Percentiles rank a stretch among this genome's conserved stretches.
Evolutionary conservation across 306 rosid genomes (phyloP).

Genomic region (Sechiopsis laciniata): DNA sequence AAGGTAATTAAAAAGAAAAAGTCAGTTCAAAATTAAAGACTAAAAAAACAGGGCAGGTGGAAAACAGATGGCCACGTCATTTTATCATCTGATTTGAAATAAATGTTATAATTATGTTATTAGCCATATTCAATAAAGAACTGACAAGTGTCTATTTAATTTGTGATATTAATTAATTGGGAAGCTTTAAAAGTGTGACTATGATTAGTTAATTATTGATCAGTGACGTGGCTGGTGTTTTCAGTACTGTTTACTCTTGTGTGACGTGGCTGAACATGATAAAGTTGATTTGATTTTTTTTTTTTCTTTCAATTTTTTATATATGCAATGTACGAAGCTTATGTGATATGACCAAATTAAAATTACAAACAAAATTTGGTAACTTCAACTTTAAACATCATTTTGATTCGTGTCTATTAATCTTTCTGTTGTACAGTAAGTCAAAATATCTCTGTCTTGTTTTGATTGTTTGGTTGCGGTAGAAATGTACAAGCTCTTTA

Average conservation of each 20-base stretch:
- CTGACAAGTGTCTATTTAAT: neutral
- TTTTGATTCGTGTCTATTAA: neutral
- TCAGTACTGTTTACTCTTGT: neutral
- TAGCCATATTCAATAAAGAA: neutral
- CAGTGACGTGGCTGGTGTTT: neutral
- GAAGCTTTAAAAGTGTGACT: neutral
- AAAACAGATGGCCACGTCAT: conserved; percentile 19
- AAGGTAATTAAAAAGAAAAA: too few species aligned
- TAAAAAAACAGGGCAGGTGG: neutral
- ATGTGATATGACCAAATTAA: neutral
- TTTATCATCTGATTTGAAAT: neutral
- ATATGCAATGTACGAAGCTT: neutral
- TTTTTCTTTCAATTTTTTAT: too few species aligned
- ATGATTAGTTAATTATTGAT: neutral
- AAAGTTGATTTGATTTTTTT: neutral
- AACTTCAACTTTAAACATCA: neutral
- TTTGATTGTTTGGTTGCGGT: too few species aligned
- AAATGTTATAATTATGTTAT: neutral
- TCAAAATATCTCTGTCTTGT: too few species aligned
- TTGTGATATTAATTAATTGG: neutral
- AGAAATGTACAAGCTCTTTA: too few species aligned
- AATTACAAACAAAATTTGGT: neutral
- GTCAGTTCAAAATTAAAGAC: too few species aligned
- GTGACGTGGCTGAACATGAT: neutral
- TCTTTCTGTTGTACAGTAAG: too few species aligned